Evolutionary conservation across 2,329 filamentous ascomycete genomes (phyloP).

Genomic region (Esteya vermicola): DNA sequence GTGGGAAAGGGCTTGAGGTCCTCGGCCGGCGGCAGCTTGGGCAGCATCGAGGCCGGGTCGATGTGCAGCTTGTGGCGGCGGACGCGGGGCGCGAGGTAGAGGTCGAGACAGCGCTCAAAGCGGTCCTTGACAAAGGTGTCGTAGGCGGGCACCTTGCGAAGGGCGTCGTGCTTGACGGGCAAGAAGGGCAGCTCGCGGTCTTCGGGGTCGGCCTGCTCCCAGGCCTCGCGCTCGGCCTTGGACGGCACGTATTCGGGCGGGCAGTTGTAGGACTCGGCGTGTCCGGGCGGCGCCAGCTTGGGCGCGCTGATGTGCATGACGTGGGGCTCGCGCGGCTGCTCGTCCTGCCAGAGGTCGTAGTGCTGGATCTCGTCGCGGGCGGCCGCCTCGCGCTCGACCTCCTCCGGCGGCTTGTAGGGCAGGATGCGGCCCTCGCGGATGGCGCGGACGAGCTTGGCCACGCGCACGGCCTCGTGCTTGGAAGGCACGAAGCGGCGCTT

Average conservation of each 20-base stretch:
- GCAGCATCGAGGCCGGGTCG: constrained; percentile 81
- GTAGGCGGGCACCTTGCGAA: constrained; percentile 88
- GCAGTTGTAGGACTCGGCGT: constrained; percentile 87
- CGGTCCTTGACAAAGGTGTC: constrained; percentile 84
- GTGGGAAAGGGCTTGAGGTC: constrained; percentile 94
- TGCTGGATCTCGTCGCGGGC: constrained; percentile 56
- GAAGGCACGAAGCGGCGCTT: constrained; percentile 93
- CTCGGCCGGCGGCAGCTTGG: constrained; percentile 83
- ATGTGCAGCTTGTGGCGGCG: constrained; percentile 93
- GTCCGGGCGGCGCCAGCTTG: constrained; percentile 83
- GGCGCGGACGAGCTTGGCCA: constrained; percentile 94
- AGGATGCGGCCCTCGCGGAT: constrained; percentile 89
- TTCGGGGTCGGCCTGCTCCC: constrained; percentile 78
- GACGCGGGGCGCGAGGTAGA: constrained; percentile 87
- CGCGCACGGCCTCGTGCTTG: constrained; percentile 88
- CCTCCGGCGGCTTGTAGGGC: constrained; percentile 68
- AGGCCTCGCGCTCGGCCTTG: constrained; percentile 66
- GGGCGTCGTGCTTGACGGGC: constrained; percentile 64
- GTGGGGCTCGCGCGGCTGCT: constrained; percentile 68
- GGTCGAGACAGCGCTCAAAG: constrained; percentile 87
- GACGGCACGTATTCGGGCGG: constrained; percentile 87
- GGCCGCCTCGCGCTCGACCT: constrained; percentile 47
- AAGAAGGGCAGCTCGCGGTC: constrained; percentile 84
- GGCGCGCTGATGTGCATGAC: constrained; percentile 91
- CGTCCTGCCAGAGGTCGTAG: constrained; percentile 93